Evolutionary conservation across 148 eudicot genomes (phyloP).

Genomic region (Rhododendron vialii): DNA sequence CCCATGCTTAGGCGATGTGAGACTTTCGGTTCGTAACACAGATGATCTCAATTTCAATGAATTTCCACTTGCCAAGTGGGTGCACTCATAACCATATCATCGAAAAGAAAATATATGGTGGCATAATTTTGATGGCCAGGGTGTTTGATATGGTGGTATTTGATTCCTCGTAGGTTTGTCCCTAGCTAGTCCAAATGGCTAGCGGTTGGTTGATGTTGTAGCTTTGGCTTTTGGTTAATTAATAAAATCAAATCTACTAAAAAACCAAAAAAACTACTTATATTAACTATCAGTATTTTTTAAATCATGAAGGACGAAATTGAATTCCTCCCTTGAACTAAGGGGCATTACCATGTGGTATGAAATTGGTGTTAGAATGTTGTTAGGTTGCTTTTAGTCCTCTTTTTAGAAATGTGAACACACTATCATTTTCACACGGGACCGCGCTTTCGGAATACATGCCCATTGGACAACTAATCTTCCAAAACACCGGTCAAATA

Average conservation of each 20-base stretch:
- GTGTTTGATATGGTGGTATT: neutral
- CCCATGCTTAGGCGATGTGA: too few species aligned
- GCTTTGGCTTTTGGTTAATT: neutral
- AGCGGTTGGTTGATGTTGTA: neutral
- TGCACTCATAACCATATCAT: neutral
- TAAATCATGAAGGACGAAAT: neutral
- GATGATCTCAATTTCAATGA: neutral
- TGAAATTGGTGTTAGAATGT: constrained; percentile 6
- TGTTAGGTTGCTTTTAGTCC: constrained; percentile 1
- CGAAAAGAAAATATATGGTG: neutral
- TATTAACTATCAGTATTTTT: neutral
- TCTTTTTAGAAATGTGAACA: too few species aligned
- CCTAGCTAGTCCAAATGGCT: neutral
- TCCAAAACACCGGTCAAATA: neutral
- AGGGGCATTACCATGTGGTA: neutral
- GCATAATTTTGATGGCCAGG: neutral
- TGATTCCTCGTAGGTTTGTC: neutral
- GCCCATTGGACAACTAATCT: neutral
- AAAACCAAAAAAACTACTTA: neutral
- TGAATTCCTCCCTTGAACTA: constrained; percentile 16
- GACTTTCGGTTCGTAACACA: too few species aligned
- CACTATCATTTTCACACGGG: neutral
- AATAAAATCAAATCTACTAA: neutral
- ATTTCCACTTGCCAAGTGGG: constrained; percentile 13
- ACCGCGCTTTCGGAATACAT: neutral